Evolutionary conservation across 139 green algal species (phyloP).

Genomic region (Chlamydomonas applanata): DNA sequence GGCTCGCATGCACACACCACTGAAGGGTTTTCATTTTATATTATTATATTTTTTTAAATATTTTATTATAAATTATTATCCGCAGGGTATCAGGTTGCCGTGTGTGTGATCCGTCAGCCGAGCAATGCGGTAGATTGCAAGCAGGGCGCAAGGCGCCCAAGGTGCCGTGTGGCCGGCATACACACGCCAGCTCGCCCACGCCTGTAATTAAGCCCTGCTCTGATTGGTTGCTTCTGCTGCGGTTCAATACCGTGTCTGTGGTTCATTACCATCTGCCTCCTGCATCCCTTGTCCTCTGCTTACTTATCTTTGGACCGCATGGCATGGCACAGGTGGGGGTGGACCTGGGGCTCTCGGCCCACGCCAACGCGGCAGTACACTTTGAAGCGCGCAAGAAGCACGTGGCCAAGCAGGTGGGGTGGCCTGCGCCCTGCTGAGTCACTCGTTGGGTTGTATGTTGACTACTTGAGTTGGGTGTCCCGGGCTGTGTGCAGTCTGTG

Average conservation of each 20-base stretch:
- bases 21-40: no score
- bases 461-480: no score
- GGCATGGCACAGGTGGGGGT: slow-evolving; percentile 54
- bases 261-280: background rate
- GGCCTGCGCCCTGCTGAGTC: no score
- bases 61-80: no score
- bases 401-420: slow-evolving; percentile 59
- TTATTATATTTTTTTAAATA: no score
- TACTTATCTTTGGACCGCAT: background rate
- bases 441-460: no score
- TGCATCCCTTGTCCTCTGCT: background rate
- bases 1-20: no score
- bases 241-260: background rate
- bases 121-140: no score
- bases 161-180: background rate
- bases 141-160: no score
- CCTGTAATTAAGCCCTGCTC: no score
- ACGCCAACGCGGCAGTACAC: slow-evolving; percentile 72
- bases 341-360: slow-evolving; percentile 76
- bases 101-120: no score
- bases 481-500: background rate
- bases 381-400: slow-evolving; percentile 77
- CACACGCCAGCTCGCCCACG: background rate
- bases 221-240: background rate
- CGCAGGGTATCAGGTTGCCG: no score